A percentile compares a stretch with the other conserved stretches of the same genome.
Conservation (phyloP, 2,329 filamentous ascomycete species). For the Sclerotinia glacialis region DNA sequence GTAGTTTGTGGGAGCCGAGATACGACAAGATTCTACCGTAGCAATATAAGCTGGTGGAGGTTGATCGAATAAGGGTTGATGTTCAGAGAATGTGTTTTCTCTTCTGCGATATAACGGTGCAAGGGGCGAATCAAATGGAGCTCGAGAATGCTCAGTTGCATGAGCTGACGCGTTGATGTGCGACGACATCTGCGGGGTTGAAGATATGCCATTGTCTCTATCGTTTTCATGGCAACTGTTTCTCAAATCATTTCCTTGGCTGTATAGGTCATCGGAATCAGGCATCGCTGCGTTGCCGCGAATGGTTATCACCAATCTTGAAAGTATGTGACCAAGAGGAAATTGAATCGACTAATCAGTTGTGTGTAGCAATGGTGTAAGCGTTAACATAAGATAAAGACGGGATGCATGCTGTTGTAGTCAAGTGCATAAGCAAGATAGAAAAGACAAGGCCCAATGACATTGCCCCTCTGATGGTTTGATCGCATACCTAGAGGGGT, state of each 20-base stretch:
- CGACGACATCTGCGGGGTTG: not conserved
- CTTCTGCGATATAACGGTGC: not conserved
- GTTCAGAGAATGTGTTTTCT: not conserved
- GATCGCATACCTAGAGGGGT: not conserved
- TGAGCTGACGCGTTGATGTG: constrained; percentile 6
- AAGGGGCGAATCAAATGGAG: not conserved
- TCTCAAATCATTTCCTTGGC: constrained; percentile 29
- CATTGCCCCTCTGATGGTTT: not conserved
- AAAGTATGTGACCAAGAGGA: not conserved
- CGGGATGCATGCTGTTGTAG: not conserved
- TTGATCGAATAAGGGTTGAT: constrained; percentile 20
- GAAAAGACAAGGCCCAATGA: not conserved
- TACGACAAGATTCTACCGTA: constrained; percentile 6
- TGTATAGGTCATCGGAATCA: constrained; percentile 33
- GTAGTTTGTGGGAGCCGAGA: constrained; percentile 25
- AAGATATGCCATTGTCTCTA: constrained; percentile 10
- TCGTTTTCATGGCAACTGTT: not conserved
- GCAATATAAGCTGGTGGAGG: constrained; percentile 35
- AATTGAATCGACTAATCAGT: not conserved
- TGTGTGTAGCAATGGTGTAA: not conserved
- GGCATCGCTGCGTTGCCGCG: not conserved
- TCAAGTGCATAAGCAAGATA: constrained; percentile 8
- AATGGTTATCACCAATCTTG: not conserved
- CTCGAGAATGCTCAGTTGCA: not conserved
- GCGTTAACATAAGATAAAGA: not conserved